Percentiles rank a stretch among this genome's conserved stretches.
Evolutionary conservation across 2,329 filamentous ascomycete genomes (phyloP).

Genomic region (Coniochaeta sp.): DNA sequence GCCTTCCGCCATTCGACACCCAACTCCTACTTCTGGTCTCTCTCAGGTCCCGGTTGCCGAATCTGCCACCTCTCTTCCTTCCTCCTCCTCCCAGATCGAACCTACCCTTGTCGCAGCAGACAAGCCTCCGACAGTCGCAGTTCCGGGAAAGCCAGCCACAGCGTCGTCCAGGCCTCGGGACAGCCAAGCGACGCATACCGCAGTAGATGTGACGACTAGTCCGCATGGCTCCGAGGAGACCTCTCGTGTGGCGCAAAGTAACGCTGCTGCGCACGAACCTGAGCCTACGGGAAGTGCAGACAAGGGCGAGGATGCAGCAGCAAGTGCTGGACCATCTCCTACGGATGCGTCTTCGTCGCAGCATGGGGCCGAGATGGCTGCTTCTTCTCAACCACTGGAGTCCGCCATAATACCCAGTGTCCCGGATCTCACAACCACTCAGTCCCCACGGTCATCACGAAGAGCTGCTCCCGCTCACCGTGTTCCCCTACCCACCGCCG

Average conservation of each 20-base stretch:
- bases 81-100: not conserved
- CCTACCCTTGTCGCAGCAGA: not conserved
- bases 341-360: not conserved
- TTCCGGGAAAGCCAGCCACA: not conserved
- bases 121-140: not conserved
- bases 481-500: not conserved
- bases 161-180: not conserved
- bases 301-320: not conserved
- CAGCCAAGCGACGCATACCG: not conserved
- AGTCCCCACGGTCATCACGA: not conserved
- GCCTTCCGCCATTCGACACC: not conserved
- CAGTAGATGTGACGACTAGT: not conserved
- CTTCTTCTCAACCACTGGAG: not conserved
- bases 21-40: slow-evolving; percentile 2
- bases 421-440: not conserved
- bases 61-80: not conserved
- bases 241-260: not conserved
- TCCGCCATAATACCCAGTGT: not conserved
- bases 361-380: not conserved
- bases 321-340: not conserved
- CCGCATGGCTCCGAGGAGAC: not conserved
- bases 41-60: slow-evolving; percentile 1
- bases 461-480: not conserved
- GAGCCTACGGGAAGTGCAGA: not conserved
- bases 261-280: not conserved